phyloP scores from a whole-genome alignment of 306 rosid species.

The Dryas alaskensis region DNA sequence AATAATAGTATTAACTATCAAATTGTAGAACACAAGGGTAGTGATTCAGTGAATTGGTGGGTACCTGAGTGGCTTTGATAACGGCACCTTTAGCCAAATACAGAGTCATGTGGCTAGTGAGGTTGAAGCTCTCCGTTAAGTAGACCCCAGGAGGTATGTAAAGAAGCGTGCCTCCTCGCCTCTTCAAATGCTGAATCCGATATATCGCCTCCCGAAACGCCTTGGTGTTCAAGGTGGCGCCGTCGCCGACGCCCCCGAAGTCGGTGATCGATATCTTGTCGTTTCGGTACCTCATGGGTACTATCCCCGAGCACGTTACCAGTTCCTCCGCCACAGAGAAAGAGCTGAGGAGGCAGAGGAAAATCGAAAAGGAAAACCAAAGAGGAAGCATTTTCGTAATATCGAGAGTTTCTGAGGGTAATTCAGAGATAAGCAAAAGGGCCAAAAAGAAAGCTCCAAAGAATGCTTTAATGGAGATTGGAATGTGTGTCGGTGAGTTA shows the following conservation, averaged over 20 bases:
- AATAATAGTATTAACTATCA: not conserved
- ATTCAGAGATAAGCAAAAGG: not conserved
- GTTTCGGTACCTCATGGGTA: conserved; percentile 46
- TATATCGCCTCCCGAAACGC: conserved; percentile 72
- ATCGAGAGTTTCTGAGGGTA: not conserved
- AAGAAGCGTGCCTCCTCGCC: conserved; percentile 74
- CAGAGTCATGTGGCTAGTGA: conserved; percentile 82
- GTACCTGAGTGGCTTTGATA: conserved; percentile 72
- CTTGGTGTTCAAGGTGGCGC: conserved; percentile 62
- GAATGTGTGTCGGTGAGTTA: no score
- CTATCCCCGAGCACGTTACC: conserved; percentile 69
- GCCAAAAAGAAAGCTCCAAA: no score
- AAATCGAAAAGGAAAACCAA: conserved; percentile 17
- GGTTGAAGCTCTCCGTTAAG: conserved; percentile 71
- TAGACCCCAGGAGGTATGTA: conserved; percentile 76
- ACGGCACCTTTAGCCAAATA: conserved; percentile 75
- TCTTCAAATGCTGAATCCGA: conserved; percentile 54
- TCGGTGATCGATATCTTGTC: conserved; percentile 66
- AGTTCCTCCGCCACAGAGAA: conserved; percentile 14
- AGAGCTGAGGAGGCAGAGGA: conserved; percentile 17
- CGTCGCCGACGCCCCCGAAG: conserved; percentile 81
- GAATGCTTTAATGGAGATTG: not conserved
- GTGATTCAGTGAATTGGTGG: not conserved
- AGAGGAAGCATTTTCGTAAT: conserved; percentile 29
- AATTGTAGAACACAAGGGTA: not conserved